Conservation (phyloP, 345 rosid genomes). For the Eucalyptus viminalis region DNA sequence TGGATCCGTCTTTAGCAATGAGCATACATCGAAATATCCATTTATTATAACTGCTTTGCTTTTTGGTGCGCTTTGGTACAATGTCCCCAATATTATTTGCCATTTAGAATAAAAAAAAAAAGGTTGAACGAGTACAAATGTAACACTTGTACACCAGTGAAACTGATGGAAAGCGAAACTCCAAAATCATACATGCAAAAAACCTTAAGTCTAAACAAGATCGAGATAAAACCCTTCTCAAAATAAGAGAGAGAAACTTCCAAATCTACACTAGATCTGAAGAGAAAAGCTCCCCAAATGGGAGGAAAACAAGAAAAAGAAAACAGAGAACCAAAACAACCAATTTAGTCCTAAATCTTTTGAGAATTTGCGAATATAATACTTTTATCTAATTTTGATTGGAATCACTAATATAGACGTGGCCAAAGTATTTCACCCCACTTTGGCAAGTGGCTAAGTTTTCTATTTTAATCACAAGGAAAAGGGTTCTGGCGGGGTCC, state of each 20-base stretch:
- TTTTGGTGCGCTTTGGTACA: background rate
- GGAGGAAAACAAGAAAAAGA: background rate
- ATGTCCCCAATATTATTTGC: background rate
- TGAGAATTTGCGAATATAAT: background rate
- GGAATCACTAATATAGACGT: background rate
- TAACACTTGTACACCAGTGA: background rate
- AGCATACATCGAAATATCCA: background rate
- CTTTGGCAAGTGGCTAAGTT: background rate
- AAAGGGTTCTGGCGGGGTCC: background rate
- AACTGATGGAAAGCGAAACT: background rate
- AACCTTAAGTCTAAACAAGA: background rate
- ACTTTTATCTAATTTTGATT: fast-evolving
- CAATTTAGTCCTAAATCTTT: background rate
- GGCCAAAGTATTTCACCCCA: background rate
- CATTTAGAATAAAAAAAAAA: no score
- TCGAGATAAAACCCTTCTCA: background rate
- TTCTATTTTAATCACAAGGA: background rate
- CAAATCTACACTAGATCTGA: background rate
- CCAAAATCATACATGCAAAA: background rate
- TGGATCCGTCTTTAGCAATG: background rate
- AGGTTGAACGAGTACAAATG: background rate
- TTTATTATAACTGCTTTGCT: no score
- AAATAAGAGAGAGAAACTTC: background rate
- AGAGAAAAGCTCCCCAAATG: background rate
- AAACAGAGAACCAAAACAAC: background rate